A percentile compares a stretch with the other conserved stretches of the same genome.
Conservation (phyloP, 2,329 filamentous ascomycete species). For the Diaporthe sp. region DNA sequence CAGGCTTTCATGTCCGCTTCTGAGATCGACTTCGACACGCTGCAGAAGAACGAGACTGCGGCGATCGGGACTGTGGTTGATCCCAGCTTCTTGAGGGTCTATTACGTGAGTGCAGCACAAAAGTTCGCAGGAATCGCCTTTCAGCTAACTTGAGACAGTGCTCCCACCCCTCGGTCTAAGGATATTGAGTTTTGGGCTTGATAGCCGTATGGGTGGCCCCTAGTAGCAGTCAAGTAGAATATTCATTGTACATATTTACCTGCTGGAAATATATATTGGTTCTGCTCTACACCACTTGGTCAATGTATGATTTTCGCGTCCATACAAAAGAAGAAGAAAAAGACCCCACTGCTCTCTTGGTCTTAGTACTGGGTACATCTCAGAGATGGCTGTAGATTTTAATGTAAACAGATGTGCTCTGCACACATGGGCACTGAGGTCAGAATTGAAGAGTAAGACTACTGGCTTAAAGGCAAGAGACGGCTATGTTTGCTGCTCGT, state of each 20-base stretch:
- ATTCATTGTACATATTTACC: neutral
- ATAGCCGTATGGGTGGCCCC: neutral
- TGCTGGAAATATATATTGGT: neutral
- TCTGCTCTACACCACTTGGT: neutral
- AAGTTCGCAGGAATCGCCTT: neutral
- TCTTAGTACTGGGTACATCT: too few relatives aligned
- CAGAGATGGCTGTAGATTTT: too few relatives aligned
- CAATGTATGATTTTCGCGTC: neutral
- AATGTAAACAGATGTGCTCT: too few relatives aligned
- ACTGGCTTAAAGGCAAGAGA: too few relatives aligned
- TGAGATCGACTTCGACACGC: conserved; percentile 18
- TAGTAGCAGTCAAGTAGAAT: neutral
- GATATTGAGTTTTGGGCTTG: too few relatives aligned
- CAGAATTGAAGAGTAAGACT: too few relatives aligned
- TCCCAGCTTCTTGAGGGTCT: conserved; percentile 37
- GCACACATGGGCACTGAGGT: too few relatives aligned
- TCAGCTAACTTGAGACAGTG: neutral
- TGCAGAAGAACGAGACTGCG: conserved; percentile 27
- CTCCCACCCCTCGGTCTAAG: neutral
- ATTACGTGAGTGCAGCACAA: conserved; percentile 22
- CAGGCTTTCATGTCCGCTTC: conserved; percentile 27
- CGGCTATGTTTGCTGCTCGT: too few relatives aligned
- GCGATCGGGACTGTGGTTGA: conserved; percentile 24
- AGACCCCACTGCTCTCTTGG: too few relatives aligned
- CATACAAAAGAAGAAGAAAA: too few relatives aligned